Evolutionary conservation across 2,329 filamentous ascomycete genomes (phyloP).

Genomic region (Botrytis sinoallii): DNA sequence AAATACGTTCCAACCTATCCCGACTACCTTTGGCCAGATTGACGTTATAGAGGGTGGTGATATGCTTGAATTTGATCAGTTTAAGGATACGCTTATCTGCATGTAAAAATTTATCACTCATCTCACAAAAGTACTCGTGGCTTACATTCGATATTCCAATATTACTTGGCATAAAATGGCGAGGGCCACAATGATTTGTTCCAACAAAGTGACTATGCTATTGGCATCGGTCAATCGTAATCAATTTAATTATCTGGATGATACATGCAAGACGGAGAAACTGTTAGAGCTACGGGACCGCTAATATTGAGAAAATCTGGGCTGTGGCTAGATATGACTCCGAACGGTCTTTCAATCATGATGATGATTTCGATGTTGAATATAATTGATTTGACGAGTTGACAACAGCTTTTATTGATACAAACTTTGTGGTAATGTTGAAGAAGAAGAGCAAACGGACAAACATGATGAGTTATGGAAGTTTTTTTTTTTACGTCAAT

Average conservation of each 20-base stretch:
- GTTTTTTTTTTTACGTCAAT: not conserved
- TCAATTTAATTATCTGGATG: conserved; percentile 1
- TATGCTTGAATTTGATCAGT: not conserved
- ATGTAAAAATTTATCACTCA: not conserved
- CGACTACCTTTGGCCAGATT: not conserved
- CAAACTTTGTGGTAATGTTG: not conserved
- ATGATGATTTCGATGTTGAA: not conserved
- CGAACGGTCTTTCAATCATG: not conserved
- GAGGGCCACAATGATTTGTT: not conserved
- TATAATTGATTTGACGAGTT: not conserved
- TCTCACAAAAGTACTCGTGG: not conserved
- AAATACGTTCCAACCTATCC: not conserved
- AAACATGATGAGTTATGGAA: not conserved
- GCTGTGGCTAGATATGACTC: not conserved
- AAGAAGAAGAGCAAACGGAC: not conserved
- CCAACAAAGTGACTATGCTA: not conserved
- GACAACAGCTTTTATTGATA: not conserved
- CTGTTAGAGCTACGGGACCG: not conserved
- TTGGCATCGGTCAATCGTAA: not conserved
- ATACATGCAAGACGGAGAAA: not conserved
- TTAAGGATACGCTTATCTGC: not conserved
- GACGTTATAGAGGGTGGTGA: not conserved
- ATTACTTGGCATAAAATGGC: not conserved
- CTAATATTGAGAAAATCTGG: not conserved
- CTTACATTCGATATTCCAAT: not conserved